Conservation (phyloP, 208 protist species). For the Wallacemonas sp. region DNA sequence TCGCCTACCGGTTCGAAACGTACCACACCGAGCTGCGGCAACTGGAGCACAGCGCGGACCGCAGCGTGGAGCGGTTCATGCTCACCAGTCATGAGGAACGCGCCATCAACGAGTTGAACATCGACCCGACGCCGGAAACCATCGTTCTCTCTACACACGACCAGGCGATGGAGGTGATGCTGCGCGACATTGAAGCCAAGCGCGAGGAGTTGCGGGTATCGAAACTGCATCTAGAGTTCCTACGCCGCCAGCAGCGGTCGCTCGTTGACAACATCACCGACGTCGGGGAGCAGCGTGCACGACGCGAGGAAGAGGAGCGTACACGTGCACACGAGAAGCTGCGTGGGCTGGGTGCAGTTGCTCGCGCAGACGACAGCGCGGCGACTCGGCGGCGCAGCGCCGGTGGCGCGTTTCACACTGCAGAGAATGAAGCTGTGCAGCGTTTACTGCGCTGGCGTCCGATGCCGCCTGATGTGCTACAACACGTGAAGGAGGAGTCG, state of each 20-base stretch:
- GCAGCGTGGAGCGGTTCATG: slow-evolving; percentile 73
- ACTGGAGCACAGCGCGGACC: slow-evolving; percentile 68
- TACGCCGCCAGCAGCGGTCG: slow-evolving; percentile 74
- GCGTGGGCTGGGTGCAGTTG: slow-evolving; percentile 17
- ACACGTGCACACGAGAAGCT: slow-evolving; percentile 32
- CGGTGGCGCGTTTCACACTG: slow-evolving; percentile 23
- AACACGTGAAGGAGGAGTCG: slow-evolving; percentile 24
- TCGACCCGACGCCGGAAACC: slow-evolving; percentile 50
- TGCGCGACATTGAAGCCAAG: slow-evolving; percentile 77
- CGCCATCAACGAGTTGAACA: slow-evolving; percentile 69
- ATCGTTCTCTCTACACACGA: slow-evolving; percentile 85
- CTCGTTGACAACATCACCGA: slow-evolving; percentile 87
- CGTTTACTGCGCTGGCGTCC: slow-evolving; percentile 78
- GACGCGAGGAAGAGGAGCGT: slow-evolving; percentile 41
- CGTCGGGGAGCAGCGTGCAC: slow-evolving; percentile 56
- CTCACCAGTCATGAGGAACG: slow-evolving; percentile 79
- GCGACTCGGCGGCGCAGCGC: slow-evolving; percentile 9
- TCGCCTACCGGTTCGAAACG: slow-evolving; percentile 92
- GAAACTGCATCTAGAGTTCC: slow-evolving; percentile 48
- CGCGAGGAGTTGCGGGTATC: slow-evolving; percentile 53
- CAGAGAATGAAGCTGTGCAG: slow-evolving; percentile 57
- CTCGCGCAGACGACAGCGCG: not conserved
- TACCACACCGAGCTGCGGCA: slow-evolving; percentile 91
- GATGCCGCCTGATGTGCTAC: slow-evolving; percentile 51
- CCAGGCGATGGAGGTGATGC: slow-evolving; percentile 85